Evolutionary conservation across 2,329 filamentous ascomycete genomes (phyloP).

Genomic region (Penicillium thymicola): DNA sequence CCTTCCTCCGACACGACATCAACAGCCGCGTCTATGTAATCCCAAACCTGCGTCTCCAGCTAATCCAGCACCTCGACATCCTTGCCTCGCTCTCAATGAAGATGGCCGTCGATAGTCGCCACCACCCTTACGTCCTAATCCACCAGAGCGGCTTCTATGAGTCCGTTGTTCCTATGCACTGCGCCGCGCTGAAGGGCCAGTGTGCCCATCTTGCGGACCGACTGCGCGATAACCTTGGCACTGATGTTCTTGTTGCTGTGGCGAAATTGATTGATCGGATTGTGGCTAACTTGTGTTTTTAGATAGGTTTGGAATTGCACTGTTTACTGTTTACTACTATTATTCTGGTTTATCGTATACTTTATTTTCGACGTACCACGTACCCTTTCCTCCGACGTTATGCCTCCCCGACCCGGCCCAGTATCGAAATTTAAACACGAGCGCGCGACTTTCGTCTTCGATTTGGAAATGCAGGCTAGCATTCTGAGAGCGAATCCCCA

Average conservation of each 20-base stretch:
- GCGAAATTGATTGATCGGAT: background rate
- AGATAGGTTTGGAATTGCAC: background rate
- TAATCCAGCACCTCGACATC: background rate
- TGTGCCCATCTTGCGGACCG: background rate
- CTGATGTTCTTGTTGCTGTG: background rate
- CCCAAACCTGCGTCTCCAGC: background rate
- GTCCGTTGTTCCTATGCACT: background rate
- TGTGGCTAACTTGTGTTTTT: slow-evolving; percentile 2
- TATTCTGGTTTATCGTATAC: background rate
- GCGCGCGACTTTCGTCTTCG: background rate
- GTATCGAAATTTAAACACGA: background rate
- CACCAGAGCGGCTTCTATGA: background rate
- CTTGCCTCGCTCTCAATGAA: background rate
- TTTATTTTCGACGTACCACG: background rate
- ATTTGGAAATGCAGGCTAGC: background rate
- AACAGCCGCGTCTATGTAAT: background rate
- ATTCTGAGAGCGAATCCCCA: background rate
- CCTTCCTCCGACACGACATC: background rate
- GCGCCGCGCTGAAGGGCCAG: background rate
- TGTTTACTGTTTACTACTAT: background rate
- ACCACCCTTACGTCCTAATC: background rate
- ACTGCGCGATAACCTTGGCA: background rate
- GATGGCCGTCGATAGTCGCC: background rate
- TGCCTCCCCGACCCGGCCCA: background rate
- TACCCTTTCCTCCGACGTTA: background rate